Base-by-base conservation (phyloP, 352 stramenopile genomes). In the Phytophthora litchii region DNA sequence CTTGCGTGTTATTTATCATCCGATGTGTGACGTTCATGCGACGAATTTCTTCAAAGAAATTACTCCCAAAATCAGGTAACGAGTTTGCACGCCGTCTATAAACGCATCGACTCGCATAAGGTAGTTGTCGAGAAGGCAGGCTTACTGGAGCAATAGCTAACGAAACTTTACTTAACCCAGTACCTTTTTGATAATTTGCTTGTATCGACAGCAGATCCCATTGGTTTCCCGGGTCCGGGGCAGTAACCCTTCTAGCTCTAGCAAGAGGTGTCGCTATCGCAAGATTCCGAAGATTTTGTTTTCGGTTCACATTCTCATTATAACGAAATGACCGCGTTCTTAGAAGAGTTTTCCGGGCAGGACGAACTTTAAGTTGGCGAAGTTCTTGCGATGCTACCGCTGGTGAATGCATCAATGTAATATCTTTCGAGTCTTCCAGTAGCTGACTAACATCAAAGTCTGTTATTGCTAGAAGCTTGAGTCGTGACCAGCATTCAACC, bases 401-500 rank as follows among this genome's bases (percentile, higher is more conserved):
- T 8, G 16, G 2, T 5, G 57, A 37, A n/a, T 65, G 51, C 0
- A 19, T 50, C 7, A 66, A 59, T 2, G 17, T 3, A 0, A 23
- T 46, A n/a, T 70, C 52, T 0, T 31, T 42, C 0, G 67, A 58
- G 1, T 57, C 60, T 0, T 87, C 56, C 57, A 84, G 69, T 23
- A 85, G 58, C 1, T 70, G 58, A 1, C 7, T 49, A 0, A 83
- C 57, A 0, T 31, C 53, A 45, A 72, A 65, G n/a, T 76, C 53
- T n/a, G 87, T 52, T 2, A 58, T 38, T 8, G 68, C 60, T 4
- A 86, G 51, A 16, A 78, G 73, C 17, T 72, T 74, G 31, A 65
- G 79, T 3, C 81, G 70, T 1, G 59, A 36, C 81, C 81, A 91
- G 55, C 73, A 83, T 38, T 91, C 81, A 0, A 32, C 55, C 40